Percentiles rank a stretch among this genome's conserved stretches.
These are phyloP conservation scores for Pichia sp. DNA, from an alignment of 1,139 yeast species.

Conservation along the genomic window DNA sequence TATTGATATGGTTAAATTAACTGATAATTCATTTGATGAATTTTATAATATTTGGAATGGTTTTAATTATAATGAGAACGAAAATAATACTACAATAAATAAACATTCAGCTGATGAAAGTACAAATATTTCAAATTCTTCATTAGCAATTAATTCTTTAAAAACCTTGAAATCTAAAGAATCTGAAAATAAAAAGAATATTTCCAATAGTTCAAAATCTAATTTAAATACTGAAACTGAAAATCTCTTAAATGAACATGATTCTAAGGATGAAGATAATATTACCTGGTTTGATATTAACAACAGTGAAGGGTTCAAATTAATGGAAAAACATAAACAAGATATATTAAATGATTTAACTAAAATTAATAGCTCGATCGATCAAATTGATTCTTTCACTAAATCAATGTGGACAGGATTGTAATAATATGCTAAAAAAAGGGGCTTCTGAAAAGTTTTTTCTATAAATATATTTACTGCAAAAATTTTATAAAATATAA, in stretches of 20 bases:
- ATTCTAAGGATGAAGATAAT: slow-evolving; percentile 1
- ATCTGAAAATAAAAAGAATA: not conserved
- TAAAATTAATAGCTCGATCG: slow-evolving; percentile 33
- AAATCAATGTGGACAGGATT: slow-evolving; percentile 25
- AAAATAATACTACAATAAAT: not conserved
- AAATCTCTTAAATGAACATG: not conserved
- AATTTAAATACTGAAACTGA: not conserved
- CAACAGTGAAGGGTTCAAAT: slow-evolving; percentile 38
- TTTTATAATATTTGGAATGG: slow-evolving; percentile 27
- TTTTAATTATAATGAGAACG: slow-evolving; percentile 6
- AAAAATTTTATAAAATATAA: too few relatives aligned
- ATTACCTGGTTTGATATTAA: slow-evolving; percentile 31
- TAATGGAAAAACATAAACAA: slow-evolving; percentile 35
- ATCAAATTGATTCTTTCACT: slow-evolving; percentile 24
- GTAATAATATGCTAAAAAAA: not conserved
- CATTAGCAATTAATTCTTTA: not conserved
- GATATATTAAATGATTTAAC: slow-evolving; percentile 36
- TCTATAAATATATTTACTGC: too few relatives aligned
- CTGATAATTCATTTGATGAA: slow-evolving; percentile 25
- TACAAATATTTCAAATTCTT: not conserved
- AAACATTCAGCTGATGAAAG: not conserved
- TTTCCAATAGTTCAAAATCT: not conserved
- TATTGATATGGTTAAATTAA: slow-evolving; percentile 39
- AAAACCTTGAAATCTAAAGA: not conserved
- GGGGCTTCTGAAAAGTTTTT: too few relatives aligned